Evolutionary conservation across 2,329 filamentous ascomycete genomes (phyloP).

Genomic region (Hymenoscyphus scutula): DNA sequence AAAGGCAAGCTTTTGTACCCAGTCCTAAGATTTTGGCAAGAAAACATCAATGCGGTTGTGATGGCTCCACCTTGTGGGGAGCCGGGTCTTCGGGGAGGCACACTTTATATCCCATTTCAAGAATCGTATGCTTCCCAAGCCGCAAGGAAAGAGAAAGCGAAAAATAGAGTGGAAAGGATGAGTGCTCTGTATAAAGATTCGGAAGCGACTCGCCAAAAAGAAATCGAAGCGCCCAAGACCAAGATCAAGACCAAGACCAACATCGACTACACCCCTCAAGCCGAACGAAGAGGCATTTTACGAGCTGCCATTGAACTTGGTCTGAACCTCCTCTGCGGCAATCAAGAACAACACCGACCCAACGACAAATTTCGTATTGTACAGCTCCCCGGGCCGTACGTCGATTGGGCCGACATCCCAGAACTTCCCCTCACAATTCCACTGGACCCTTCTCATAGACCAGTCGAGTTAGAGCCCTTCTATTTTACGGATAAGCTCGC

Average conservation of each 20-base stretch:
- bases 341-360: conserved; percentile 33
- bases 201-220: background rate
- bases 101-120: background rate
- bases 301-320: conserved; percentile 31
- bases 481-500: conserved; percentile 29
- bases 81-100: background rate
- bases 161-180: background rate
- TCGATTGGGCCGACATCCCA: conserved; percentile 7
- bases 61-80: no score
- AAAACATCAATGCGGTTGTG: no score
- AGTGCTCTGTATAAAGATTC: background rate
- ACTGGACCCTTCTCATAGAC: conserved; percentile 27
- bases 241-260: no score
- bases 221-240: background rate
- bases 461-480: conserved; percentile 28
- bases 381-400: conserved; percentile 17
- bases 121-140: background rate
- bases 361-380: conserved; percentile 29
- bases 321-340: conserved; percentile 30
- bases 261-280: conserved; percentile 28
- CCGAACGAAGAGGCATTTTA: conserved; percentile 31
- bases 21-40: no score
- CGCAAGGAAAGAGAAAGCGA: background rate
- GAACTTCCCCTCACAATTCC: conserved; percentile 29
- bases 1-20: no score